A percentile compares a stretch with the other conserved stretches of the same genome.
Evolutionary conservation across 1,284 basidiomycete species (phyloP).

Genomic region (Sporisorium sorghi): DNA sequence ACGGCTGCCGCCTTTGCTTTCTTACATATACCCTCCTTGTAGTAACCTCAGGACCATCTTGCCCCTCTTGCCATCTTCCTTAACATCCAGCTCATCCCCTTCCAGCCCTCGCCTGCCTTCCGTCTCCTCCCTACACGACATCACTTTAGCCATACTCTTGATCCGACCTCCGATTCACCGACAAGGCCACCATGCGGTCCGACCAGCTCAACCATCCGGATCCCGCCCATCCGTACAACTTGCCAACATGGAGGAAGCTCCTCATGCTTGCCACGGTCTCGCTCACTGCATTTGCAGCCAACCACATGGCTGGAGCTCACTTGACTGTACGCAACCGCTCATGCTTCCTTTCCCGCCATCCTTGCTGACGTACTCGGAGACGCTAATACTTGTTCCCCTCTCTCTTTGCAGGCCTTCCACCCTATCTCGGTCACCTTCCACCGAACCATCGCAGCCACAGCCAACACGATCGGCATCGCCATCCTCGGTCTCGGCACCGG

Average conservation of each 20-base stretch:
- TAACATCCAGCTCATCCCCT: neutral
- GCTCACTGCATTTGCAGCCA: slow-evolving; percentile 62
- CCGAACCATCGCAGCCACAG: slow-evolving; percentile 57
- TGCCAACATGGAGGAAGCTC: slow-evolving; percentile 63
- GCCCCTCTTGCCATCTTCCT: neutral
- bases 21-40: slow-evolving; percentile 5
- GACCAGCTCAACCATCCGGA: slow-evolving; percentile 40
- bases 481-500: slow-evolving; percentile 70
- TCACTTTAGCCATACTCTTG: neutral
- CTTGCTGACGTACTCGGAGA: too few species aligned
- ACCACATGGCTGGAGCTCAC: slow-evolving; percentile 62
- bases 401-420: slow-evolving; percentile 40
- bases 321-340: slow-evolving; percentile 42
- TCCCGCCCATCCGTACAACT: slow-evolving; percentile 52
- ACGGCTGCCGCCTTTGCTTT: neutral
- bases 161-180: neutral
- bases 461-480: slow-evolving; percentile 69
- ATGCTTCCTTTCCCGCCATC: neutral
- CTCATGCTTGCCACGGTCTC: slow-evolving; percentile 62
- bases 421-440: slow-evolving; percentile 57
- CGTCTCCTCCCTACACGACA: neutral
- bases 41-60: too few species aligned
- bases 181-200: slow-evolving; percentile 23
- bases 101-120: too few species aligned
- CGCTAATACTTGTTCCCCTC: slow-evolving; percentile 6